Evolutionary conservation across 129 eudicot species (phyloP).

Genomic region (Flaveria linearis): DNA sequence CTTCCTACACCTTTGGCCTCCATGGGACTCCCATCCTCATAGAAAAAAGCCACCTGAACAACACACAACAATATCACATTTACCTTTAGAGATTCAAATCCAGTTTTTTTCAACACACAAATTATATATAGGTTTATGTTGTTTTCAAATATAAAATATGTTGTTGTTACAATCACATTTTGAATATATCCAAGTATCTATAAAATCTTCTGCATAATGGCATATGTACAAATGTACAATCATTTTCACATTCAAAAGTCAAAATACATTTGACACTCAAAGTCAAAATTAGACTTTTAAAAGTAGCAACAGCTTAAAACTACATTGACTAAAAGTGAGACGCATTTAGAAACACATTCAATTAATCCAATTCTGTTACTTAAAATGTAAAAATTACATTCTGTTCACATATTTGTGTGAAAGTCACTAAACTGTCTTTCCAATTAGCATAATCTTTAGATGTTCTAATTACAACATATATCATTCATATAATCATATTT

Average conservation of each 20-base stretch:
- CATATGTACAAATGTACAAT: background rate
- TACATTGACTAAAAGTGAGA: too few relatives aligned
- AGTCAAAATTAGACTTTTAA: background rate
- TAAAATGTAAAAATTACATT: too few relatives aligned
- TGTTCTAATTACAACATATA: too few relatives aligned
- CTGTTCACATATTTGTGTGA: too few relatives aligned
- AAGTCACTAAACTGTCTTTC: too few relatives aligned
- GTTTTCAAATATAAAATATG: background rate
- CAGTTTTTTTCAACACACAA: background rate
- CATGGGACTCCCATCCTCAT: constrained; percentile 50
- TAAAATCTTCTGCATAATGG: too few relatives aligned
- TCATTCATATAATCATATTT: too few relatives aligned
- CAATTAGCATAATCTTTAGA: too few relatives aligned
- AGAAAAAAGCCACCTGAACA: constrained; percentile 43
- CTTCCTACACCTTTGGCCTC: constrained; percentile 52
- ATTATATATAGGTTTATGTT: background rate
- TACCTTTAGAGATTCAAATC: background rate
- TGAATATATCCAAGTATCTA: too few relatives aligned
- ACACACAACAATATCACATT: background rate
- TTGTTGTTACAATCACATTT: too few relatives aligned
- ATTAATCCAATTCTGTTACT: too few relatives aligned
- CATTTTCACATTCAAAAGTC: background rate
- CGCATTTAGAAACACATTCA: too few relatives aligned
- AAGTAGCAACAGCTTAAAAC: background rate
- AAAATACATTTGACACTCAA: background rate